phyloP scores from a whole-genome alignment of 2,329 filamentous ascomycete species.

The Fusarium piperis region DNA sequence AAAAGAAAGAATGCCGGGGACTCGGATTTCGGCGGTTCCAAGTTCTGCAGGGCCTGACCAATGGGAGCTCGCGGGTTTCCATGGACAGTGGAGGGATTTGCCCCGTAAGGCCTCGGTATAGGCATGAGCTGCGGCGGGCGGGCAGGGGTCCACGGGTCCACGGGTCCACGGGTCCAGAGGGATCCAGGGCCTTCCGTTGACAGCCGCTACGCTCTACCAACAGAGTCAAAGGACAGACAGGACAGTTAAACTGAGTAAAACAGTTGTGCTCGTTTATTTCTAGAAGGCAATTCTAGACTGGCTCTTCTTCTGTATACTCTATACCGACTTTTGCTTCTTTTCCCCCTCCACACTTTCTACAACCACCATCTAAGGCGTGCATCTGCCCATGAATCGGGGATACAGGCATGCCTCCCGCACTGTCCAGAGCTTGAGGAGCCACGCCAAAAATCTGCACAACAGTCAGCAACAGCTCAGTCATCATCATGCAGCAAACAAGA shows the following conservation, averaged over 20 bases:
- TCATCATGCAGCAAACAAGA: neutral
- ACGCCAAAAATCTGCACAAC: constrained; percentile 61
- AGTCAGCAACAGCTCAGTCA: constrained; percentile 3
- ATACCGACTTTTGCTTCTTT: constrained; percentile 26
- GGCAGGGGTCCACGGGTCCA: constrained; percentile 11
- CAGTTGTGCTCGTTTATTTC: constrained; percentile 24
- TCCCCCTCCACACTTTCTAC: constrained; percentile 19
- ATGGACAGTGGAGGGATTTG: constrained; percentile 23
- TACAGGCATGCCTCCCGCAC: constrained; percentile 77
- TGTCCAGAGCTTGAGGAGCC: constrained; percentile 71
- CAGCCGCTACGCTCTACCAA: constrained; percentile 21
- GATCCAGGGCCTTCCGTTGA: constrained; percentile 34
- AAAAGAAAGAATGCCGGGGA: constrained; percentile 40
- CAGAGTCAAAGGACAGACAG: neutral
- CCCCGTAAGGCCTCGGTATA: constrained; percentile 42
- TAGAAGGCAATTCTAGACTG: constrained; percentile 18
- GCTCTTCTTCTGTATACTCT: constrained; percentile 17
- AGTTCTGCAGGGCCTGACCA: constrained; percentile 29
- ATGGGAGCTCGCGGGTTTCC: constrained; percentile 42
- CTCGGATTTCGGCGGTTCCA: constrained; percentile 36
- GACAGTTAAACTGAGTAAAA: constrained; percentile 2
- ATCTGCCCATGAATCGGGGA: constrained; percentile 82
- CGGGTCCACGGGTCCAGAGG: constrained; percentile 5
- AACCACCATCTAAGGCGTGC: constrained; percentile 69
- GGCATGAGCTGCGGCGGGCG: constrained; percentile 11